These are phyloP conservation scores for Acaromyces ingoldii DNA, from an alignment of 1,284 basidiomycete species.

Conservation along the genomic window DNA sequence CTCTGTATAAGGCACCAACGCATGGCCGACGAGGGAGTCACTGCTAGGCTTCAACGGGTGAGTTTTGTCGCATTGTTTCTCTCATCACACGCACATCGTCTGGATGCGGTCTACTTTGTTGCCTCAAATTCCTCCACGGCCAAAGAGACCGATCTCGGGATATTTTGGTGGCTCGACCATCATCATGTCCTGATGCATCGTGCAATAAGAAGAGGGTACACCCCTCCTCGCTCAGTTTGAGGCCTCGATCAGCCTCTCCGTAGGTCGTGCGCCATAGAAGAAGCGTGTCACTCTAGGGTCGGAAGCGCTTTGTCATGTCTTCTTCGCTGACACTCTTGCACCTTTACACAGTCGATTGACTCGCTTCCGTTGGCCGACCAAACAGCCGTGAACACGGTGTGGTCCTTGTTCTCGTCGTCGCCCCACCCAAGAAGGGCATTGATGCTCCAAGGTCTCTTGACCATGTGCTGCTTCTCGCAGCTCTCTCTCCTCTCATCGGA, in stretches of 20 bases:
- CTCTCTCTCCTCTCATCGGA: slow-evolving; percentile 94
- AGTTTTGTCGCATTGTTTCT: slow-evolving; percentile 51
- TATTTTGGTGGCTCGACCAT: too few species aligned
- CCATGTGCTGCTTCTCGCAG: slow-evolving; percentile 99
- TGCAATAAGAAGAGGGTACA: too few species aligned
- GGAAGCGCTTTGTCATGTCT: not conserved
- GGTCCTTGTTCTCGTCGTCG: slow-evolving; percentile 94
- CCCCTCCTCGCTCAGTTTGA: slow-evolving; percentile 52
- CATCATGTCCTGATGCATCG: too few species aligned
- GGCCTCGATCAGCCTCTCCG: slow-evolving; percentile 29
- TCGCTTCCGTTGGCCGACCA: slow-evolving; percentile 82
- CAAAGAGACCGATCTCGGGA: too few species aligned
- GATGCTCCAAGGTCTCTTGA: slow-evolving; percentile 92
- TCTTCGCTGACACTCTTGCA: slow-evolving; percentile 6
- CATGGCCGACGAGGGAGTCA: slow-evolving; percentile 95
- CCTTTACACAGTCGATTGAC: slow-evolving; percentile 71
- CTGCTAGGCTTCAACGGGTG: slow-evolving; percentile 86
- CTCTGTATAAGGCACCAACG: slow-evolving; percentile 84
- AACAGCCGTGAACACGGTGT: slow-evolving; percentile 82
- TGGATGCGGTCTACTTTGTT: too few species aligned
- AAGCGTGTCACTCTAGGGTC: slow-evolving; percentile 23
- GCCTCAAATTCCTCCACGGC: too few species aligned
- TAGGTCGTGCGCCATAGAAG: slow-evolving; percentile 43
- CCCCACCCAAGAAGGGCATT: slow-evolving; percentile 82
- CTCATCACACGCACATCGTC: too few species aligned